These are phyloP conservation scores for Lodderomyces orthopsilosis DNA, from an alignment of 1,139 yeast genomes.

Conservation along the genomic window DNA sequence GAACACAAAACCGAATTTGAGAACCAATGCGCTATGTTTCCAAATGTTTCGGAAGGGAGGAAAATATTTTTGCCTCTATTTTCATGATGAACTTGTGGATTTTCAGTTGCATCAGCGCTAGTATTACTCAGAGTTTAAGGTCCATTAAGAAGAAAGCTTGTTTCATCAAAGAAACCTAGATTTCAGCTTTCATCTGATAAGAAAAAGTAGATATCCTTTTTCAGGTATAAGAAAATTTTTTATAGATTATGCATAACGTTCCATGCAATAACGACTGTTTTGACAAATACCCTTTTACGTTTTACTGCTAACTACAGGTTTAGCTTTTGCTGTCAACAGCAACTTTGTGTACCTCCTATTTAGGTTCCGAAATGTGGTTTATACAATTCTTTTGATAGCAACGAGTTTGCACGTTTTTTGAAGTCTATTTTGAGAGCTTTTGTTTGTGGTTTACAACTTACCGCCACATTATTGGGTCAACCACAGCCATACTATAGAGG, in stretches of 20 bases:
- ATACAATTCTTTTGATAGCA: not conserved
- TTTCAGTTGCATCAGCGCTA: too few species aligned
- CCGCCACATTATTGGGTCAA: not conserved
- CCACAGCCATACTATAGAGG: not conserved
- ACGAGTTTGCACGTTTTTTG: not conserved
- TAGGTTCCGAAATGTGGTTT: not conserved
- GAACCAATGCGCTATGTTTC: too few species aligned
- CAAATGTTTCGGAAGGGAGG: too few species aligned
- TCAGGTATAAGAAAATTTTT: too few species aligned
- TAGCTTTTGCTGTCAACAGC: not conserved
- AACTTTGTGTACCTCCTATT: not conserved
- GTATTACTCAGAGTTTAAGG: too few species aligned
- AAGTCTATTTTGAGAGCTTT: too few species aligned
- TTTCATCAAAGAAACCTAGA: too few species aligned
- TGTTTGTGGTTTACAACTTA: not conserved
- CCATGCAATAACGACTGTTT: not conserved
- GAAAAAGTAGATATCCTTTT: not conserved
- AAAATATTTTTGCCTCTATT: too few species aligned
- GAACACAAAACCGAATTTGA: not conserved
- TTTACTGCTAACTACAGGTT: too few species aligned
- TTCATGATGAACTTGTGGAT: too few species aligned
- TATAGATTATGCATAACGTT: not conserved
- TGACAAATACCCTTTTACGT: not conserved
- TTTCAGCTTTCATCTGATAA: conserved; percentile 1
- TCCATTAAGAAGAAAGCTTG: too few species aligned